Percentiles rank a stretch among this genome's conserved stretches.
phyloP scores from a whole-genome alignment of 1,284 basidiomycete genomes.

The Austroboletus novae-zelandiae region DNA sequence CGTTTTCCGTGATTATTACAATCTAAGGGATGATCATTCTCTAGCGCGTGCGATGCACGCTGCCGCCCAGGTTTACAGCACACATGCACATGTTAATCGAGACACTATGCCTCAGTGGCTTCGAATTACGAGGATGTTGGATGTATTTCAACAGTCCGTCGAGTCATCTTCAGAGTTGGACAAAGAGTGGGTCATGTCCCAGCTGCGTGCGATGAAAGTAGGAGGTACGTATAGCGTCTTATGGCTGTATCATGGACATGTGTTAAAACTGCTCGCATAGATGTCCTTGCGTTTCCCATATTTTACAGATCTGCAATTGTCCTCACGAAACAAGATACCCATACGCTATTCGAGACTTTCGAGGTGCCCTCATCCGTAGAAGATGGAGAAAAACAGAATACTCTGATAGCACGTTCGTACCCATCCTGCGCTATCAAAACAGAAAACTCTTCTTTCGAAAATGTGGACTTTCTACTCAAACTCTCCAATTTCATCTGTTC shows the following conservation, averaged over 20 bases:
- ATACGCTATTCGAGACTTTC: not conserved
- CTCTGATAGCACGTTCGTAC: not conserved
- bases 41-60: too few relatives aligned
- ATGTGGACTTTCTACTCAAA: not conserved
- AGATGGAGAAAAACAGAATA: not conserved
- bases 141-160: not conserved
- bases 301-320: not conserved
- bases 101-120: too few relatives aligned
- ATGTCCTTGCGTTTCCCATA: not conserved
- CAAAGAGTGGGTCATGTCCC: not conserved
- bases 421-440: not conserved
- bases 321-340: not conserved
- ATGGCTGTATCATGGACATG: not conserved
- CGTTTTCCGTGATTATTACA: too few relatives aligned
- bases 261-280: not conserved
- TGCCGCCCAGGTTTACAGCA: too few relatives aligned
- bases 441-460: not conserved
- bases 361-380: not conserved
- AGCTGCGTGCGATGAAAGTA: not conserved
- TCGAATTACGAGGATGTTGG: too few relatives aligned
- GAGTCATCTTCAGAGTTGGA: not conserved
- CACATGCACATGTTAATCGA: too few relatives aligned
- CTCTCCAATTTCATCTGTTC: not conserved
- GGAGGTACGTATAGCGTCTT: not conserved
- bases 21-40: not conserved